phyloP scores from a whole-genome alignment of 305 asterid genomes.

The Fraxinus angustifolia region DNA sequence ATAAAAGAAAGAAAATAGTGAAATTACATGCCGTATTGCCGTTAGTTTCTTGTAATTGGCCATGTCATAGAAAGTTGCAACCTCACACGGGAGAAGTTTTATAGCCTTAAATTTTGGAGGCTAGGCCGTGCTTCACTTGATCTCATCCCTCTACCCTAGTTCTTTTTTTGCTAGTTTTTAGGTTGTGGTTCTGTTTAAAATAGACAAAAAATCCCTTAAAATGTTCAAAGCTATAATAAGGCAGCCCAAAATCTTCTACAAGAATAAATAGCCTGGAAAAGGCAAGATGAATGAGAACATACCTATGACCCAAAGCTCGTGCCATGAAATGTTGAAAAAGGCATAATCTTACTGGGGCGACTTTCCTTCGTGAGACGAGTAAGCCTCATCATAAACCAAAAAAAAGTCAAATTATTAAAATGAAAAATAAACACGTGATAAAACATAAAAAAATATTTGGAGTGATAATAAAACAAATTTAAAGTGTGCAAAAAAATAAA shows the following conservation, averaged over 20 bases:
- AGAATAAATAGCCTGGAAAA: background rate
- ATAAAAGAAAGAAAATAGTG: background rate
- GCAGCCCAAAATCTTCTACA: background rate
- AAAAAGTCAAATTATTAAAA: background rate
- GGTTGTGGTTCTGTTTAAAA: background rate
- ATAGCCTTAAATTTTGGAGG: background rate
- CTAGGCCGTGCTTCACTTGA: background rate
- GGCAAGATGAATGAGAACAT: background rate
- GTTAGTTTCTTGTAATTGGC: background rate
- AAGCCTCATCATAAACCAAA: background rate
- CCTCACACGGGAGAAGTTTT: background rate
- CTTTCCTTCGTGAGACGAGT: background rate
- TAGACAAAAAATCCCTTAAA: background rate
- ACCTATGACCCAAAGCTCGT: background rate
- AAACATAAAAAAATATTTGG: background rate
- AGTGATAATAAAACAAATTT: background rate
- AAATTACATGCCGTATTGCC: background rate
- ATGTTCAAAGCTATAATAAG: background rate
- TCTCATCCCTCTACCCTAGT: background rate
- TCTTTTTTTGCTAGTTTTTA: background rate
- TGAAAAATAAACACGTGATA: background rate
- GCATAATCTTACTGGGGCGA: background rate
- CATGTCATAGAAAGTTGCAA: background rate
- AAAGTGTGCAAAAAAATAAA: background rate
- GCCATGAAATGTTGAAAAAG: background rate